Conservation (phyloP, 73 alveolate genomes). For the Blepharisma japonicum region DNA sequence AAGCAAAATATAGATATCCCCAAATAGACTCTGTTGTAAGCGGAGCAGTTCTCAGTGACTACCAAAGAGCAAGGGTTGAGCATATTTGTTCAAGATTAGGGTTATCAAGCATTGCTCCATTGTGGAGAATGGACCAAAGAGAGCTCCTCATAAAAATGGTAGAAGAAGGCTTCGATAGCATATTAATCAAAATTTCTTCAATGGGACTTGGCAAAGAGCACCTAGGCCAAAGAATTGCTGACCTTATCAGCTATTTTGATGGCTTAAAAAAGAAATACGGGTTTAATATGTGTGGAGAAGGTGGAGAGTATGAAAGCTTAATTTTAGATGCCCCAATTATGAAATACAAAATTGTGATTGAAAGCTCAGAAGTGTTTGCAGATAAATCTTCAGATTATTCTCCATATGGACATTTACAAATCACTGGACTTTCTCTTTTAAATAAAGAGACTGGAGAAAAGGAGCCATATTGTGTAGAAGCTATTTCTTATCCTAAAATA, state of each 20-base stretch:
- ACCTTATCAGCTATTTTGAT: slow-evolving; percentile 54
- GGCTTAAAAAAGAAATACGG: slow-evolving; percentile 56
- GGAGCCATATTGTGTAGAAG: background rate
- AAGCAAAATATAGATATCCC: slow-evolving; percentile 69
- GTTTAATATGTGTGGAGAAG: slow-evolving; percentile 98
- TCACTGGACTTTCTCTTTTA: slow-evolving; percentile 34
- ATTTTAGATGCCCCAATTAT: slow-evolving; percentile 92
- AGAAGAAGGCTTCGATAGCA: slow-evolving; percentile 81
- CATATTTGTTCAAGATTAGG: slow-evolving; percentile 85
- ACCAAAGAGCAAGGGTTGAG: slow-evolving; percentile 95
- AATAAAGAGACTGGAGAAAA: slow-evolving; percentile 40
- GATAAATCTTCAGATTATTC: slow-evolving; percentile 1
- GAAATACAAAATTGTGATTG: slow-evolving; percentile 47
- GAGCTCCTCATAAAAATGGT: slow-evolving; percentile 89
- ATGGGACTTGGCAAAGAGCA: slow-evolving; percentile 74
- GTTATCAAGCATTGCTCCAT: slow-evolving; percentile 74
- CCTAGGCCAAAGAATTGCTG: slow-evolving; percentile 58
- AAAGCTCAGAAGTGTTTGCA: slow-evolving; percentile 7
- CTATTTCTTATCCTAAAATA: background rate
- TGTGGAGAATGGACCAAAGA: slow-evolving; percentile 90
- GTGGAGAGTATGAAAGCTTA: slow-evolving; percentile 96
- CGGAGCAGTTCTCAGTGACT: slow-evolving; percentile 93
- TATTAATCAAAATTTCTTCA: slow-evolving; percentile 85
- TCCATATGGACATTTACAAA: slow-evolving; percentile 47
- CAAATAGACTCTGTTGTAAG: slow-evolving; percentile 87